Base-by-base conservation (phyloP, 1,139 yeast genomes). In the Protomyces arabidopsidicola region DNA sequence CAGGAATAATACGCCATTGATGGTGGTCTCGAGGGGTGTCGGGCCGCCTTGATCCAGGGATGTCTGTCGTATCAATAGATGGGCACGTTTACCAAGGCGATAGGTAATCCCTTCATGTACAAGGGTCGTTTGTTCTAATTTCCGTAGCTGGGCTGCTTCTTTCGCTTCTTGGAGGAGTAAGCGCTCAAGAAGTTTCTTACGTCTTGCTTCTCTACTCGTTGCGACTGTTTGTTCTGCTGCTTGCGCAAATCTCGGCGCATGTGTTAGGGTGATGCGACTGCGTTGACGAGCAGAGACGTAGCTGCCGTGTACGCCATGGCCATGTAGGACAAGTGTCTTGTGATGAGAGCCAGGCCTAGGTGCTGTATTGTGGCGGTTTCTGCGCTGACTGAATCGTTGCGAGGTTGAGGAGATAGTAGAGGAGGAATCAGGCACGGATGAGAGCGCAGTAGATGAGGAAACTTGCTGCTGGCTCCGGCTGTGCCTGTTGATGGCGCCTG, bases 1-100 rank as follows among this genome's bases (percentile, higher is more conserved):
- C 9, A 72, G 65, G 60, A 70, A 72, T 0, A 70, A 65, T n/a
- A 69, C 68, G 12, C 74, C 75, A 16, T 69, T 68, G 12, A 72
- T 66, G 34, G 66, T 63, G 1, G 72, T 69, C 54, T 68, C 71
- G 57, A 65, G 66, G 2, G 74, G 74, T 35, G 72, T 68, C 3
- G 63, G 63, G 9, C 45, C 10, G 3, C 24, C 63, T 14, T 39
- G n/a, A 24, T 53, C 39, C 14, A 52, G 27, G 4, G 45, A 38
- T 31, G 20, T 42, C 9, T 69, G 55, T 18, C 73, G 66, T 1
- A 70, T 65, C 27, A 72, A 67, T 59, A 70, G 70, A 50, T 68
- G 63, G 12, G 73, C 74, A 31, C 66, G 66, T 27, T 67, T 66
- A 20, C 67, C 45, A 20, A 68, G 60, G 16, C 65, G 60, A 52